A percentile compares a stretch with the other conserved stretches of the same genome.
Evolutionary conservation across 169 alveolate genomes (phyloP).

Genomic region (Cryptosporidium sp.): DNA sequence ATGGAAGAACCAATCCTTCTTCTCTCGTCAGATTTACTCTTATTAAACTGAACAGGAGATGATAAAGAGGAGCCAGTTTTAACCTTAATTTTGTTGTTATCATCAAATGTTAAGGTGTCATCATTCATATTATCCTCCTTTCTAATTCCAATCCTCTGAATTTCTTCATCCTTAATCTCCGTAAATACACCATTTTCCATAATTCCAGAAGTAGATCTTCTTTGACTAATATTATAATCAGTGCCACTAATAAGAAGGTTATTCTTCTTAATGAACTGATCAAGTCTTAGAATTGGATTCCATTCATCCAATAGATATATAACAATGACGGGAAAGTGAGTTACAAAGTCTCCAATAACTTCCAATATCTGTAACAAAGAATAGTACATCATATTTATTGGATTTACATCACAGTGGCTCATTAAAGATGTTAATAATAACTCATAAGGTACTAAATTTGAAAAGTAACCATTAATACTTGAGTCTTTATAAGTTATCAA

Average conservation of each 20-base stretch:
- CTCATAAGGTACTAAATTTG: slow-evolving; percentile 54
- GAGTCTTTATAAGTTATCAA: slow-evolving; percentile 42
- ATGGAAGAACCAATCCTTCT: slow-evolving; percentile 57
- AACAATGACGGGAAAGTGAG: slow-evolving; percentile 38
- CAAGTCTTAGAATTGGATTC: slow-evolving; percentile 26
- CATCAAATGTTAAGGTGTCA: background rate
- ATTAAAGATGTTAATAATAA: slow-evolving; percentile 36
- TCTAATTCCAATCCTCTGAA: background rate
- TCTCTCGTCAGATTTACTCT: slow-evolving; percentile 52
- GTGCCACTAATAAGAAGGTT: background rate
- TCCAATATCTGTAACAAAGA: slow-evolving; percentile 32
- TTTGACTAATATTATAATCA: background rate
- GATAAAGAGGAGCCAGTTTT: background rate
- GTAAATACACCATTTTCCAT: background rate
- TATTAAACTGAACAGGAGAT: slow-evolving; percentile 15
- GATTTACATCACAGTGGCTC: slow-evolving; percentile 47
- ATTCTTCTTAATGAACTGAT: slow-evolving; percentile 16
- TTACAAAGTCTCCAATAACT: slow-evolving; percentile 13
- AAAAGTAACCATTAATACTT: slow-evolving; percentile 24
- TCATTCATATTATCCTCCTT: background rate
- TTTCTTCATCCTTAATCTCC: background rate
- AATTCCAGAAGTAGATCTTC: background rate
- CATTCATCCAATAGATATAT: slow-evolving; percentile 11
- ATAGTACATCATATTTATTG: slow-evolving; percentile 53
- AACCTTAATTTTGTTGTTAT: background rate